Conservation (phyloP, 257 asterid genomes). For the Primulina huaijiensis region DNA sequence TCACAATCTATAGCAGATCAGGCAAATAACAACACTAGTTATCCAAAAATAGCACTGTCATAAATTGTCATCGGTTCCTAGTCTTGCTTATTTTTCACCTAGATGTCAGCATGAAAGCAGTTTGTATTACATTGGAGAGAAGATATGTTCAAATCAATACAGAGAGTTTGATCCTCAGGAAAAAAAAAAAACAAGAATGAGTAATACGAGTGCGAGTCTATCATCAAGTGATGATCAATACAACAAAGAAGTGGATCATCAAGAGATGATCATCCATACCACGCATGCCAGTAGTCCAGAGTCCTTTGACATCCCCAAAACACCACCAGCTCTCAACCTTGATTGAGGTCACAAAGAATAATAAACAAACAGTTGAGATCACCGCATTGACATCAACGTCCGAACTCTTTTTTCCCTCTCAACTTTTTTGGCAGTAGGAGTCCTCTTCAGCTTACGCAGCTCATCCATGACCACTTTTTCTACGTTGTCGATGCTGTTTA, state of each 20-base stretch:
- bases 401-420: slow-evolving; percentile 60
- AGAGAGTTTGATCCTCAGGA: not conserved
- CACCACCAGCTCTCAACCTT: slow-evolving; percentile 50
- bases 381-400: slow-evolving; percentile 78
- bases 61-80: not conserved
- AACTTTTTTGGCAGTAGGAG: slow-evolving; percentile 60
- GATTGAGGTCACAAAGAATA: slow-evolving; percentile 37
- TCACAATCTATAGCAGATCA: not conserved
- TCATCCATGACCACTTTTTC: slow-evolving; percentile 75
- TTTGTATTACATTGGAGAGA: not conserved
- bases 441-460: slow-evolving; percentile 54
- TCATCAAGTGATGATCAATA: slow-evolving; percentile 41
- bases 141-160: not conserved
- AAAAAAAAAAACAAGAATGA: too few species aligned
- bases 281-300: slow-evolving; percentile 25
- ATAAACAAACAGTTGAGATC: not conserved
- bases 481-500: slow-evolving; percentile 63
- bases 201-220: not conserved
- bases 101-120: not conserved
- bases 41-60: not conserved
- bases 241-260: slow-evolving; percentile 40
- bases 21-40: not conserved
- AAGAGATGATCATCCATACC: slow-evolving; percentile 42
- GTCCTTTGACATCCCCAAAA: slow-evolving; percentile 21
- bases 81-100: not conserved